A percentile compares a stretch with the other conserved stretches of the same genome.
Evolutionary conservation across 75 land plant genomes (phyloP).

Genomic region (Cupressus sempervirens): DNA sequence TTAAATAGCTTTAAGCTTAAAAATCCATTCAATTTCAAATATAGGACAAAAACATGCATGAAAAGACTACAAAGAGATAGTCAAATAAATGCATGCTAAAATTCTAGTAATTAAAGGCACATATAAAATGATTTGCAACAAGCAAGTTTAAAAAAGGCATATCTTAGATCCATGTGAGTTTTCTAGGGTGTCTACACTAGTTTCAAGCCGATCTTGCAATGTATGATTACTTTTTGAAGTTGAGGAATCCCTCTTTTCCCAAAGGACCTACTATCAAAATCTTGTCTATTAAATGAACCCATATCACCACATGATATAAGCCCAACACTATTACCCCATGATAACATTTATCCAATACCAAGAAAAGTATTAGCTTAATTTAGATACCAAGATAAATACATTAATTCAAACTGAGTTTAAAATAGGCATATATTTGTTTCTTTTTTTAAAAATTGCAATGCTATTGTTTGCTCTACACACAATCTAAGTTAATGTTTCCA

Average conservation of each 20-base stretch:
- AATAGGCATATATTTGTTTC: neutral
- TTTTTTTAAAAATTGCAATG: neutral
- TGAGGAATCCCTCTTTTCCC: conserved; percentile 11
- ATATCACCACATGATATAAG: conserved; percentile 2
- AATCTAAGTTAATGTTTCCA: neutral
- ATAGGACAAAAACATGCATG: neutral
- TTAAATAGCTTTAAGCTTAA: neutral
- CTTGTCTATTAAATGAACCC: conserved; percentile 7
- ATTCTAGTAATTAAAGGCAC: neutral
- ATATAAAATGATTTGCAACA: neutral
- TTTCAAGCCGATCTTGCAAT: conserved; percentile 6
- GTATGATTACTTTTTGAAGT: conserved; percentile 6
- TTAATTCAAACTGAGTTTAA: neutral
- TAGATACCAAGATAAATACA: neutral
- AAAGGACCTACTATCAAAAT: neutral
- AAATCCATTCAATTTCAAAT: neutral
- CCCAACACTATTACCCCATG: neutral
- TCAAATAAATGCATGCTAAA: neutral
- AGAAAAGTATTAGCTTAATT: conserved; percentile 1
- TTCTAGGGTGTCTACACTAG: neutral
- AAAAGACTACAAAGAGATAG: neutral
- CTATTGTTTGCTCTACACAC: neutral
- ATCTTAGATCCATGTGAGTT: conserved; percentile 8
- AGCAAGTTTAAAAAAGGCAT: neutral
- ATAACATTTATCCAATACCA: neutral